A percentile compares a stretch with the other conserved stretches of the same genome.
Evolutionary conservation across 768 basidiomycete genomes (phyloP).

Genomic region (Collybiopsis luxurians): DNA sequence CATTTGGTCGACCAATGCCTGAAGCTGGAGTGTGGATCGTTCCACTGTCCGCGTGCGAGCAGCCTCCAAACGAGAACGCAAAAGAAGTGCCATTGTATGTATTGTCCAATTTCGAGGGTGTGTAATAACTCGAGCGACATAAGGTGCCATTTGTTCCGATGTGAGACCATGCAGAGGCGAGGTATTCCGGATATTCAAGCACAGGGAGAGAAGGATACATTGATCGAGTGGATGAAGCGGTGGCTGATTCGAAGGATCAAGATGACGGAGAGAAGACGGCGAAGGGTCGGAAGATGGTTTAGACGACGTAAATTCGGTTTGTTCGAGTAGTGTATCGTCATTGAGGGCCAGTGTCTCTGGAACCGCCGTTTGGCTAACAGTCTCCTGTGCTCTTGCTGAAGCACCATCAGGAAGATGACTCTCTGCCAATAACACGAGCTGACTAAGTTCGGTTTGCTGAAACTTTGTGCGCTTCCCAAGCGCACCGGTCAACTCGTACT

Average conservation of each 20-base stretch:
- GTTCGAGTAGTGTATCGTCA: constrained; percentile 95
- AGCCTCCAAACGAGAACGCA: constrained; percentile 89
- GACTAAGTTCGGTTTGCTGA: constrained; percentile 80
- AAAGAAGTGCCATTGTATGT: constrained; percentile 93
- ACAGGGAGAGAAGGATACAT: constrained; percentile 86
- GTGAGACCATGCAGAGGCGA: constrained; percentile 91
- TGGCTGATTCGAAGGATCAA: constrained; percentile 84
- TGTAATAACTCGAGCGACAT: constrained; percentile 83
- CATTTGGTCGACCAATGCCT: constrained; percentile 97
- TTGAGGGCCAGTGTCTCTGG: constrained; percentile 86
- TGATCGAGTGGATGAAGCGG: constrained; percentile 92
- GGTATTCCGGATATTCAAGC: constrained; percentile 86
- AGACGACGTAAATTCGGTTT: constrained; percentile 87
- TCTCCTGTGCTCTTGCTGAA: constrained; percentile 9
- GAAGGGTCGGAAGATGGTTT: constrained; percentile 37
- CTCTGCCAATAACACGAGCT: constrained; percentile 92
- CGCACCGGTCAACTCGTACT: constrained; percentile 91
- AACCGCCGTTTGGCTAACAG: constrained; percentile 27
- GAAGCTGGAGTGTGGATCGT: constrained; percentile 87
- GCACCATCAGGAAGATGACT: constrained; percentile 51
- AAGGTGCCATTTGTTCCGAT: constrained; percentile 88
- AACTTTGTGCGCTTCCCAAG: constrained; percentile 94
- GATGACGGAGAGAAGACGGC: constrained; percentile 53
- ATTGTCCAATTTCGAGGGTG: constrained; percentile 95
- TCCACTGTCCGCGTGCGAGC: constrained; percentile 90